These are phyloP conservation scores for Boechera stricta DNA, from an alignment of 345 rosid species.

Conservation along the genomic window DNA sequence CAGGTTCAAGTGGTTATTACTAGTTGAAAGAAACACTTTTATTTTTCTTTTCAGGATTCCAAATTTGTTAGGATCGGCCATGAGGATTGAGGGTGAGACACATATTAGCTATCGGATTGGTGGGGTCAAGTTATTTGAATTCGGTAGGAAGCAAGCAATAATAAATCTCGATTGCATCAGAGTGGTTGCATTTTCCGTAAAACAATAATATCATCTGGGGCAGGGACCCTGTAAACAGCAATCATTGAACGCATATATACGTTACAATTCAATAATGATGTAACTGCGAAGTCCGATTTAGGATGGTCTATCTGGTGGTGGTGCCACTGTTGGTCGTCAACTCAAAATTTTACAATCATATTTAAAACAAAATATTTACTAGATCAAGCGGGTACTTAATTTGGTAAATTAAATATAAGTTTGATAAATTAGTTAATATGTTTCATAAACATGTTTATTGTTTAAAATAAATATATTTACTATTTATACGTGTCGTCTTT, in stretches of 20 bases:
- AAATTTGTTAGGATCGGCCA: not conserved
- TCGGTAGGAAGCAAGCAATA: not conserved
- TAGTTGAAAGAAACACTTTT: not conserved
- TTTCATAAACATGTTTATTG: too few species aligned
- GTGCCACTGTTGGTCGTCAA: too few species aligned
- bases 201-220: not conserved
- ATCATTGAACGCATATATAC: not conserved
- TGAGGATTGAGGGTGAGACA: not conserved
- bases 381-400: too few species aligned
- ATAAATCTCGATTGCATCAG: not conserved
- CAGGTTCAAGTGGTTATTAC: too few species aligned
- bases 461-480: too few species aligned
- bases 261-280: not conserved
- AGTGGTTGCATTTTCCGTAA: not conserved
- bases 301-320: not conserved
- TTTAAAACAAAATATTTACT: too few species aligned
- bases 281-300: not conserved
- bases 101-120: not conserved
- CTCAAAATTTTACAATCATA: too few species aligned
- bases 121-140: not conserved
- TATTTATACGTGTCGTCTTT: not conserved
- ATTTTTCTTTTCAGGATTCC: not conserved
- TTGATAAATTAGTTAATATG: too few species aligned
- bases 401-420: too few species aligned
- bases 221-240: not conserved